Base-by-base conservation (phyloP, 805 yeast species). In the Pichia heedii region DNA sequence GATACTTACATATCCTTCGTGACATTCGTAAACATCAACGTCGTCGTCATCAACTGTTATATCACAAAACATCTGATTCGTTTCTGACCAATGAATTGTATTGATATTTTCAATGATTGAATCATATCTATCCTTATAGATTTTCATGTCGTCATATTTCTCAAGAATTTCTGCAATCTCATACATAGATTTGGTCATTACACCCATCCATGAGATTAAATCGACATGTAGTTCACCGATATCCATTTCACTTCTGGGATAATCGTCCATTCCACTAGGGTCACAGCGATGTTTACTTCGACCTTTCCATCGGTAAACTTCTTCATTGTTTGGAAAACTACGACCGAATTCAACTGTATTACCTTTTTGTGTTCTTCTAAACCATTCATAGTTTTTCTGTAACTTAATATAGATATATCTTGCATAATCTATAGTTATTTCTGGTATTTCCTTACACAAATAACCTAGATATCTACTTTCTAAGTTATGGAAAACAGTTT, bases 241-340 rank as follows among this genome's bases (percentile, higher is more conserved):
- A 60, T 87, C 96, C 2, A 94, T 90, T 7, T 74, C 76, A 1
- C 88, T 81, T 49, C 98, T 75, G 30, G 98, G 98, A 56, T 89
- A 93, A 58, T 93, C 98, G 62, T 93, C 98, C 32, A 93, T 61
- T 0, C 98, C 98, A 61, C 94, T 82, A 9, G 98, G 93, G 42
- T 90, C 69, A 58, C 95, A 84, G 55, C 86, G 96, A 3, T 80
- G 74, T 19, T 70, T 67, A 0, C 96, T 84, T 51, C 97, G 77
- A 5, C 97, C 98, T 46, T 87, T 74, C 98, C 98, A 93, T 59
- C 95, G 71, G 60, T 83, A 93, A 0, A 79, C 84, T 58, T 88
- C 96, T 8, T 60, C 56, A 4, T 49, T 42, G 5, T 81, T 71
- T 19, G 69, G 65, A 18, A 70, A 65, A 10, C 67, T 66, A 50